Conservation (phyloP, 1,284 basidiomycete genomes). For the Ceratobasidium theobromae region DNA sequence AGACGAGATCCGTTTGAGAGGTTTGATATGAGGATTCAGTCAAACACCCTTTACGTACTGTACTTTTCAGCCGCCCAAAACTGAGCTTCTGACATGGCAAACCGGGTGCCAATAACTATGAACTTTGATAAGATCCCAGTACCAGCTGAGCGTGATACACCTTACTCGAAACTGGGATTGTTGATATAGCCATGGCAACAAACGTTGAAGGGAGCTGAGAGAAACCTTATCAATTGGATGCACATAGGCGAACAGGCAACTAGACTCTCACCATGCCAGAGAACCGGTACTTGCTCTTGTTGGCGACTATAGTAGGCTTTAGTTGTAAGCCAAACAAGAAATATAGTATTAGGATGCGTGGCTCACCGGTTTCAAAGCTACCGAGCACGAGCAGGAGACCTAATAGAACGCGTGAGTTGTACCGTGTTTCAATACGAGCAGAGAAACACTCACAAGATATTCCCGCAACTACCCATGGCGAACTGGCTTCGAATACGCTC, state of each 20-base stretch:
- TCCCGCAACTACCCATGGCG: conserved; percentile 69
- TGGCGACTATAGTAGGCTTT: conserved; percentile 49
- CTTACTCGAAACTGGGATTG: conserved; percentile 68
- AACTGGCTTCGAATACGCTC: conserved; percentile 71
- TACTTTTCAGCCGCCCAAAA: conserved; percentile 84
- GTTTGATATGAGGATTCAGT: background rate
- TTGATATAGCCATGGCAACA: conserved; percentile 67
- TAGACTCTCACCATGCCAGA: conserved; percentile 70
- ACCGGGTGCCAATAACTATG: conserved; percentile 67
- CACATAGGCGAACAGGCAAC: conserved; percentile 19
- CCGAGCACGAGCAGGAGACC: conserved; percentile 73
- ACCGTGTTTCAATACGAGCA: background rate
- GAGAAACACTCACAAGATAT: conserved; percentile 59
- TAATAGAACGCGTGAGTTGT: conserved; percentile 37
- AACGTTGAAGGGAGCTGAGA: conserved; percentile 74
- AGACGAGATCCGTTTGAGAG: too few relatives aligned
- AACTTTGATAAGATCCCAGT: background rate
- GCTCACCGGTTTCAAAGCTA: conserved; percentile 54
- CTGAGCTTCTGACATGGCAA: conserved; percentile 71
- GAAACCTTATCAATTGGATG: too few relatives aligned
- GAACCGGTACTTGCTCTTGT: conserved; percentile 75
- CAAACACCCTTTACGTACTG: conserved; percentile 50
- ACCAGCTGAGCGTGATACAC: background rate
- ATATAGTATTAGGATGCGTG: background rate
- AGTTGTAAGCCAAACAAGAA: too few relatives aligned